Base-by-base conservation (phyloP, 2,329 filamentous ascomycete species). In the Pseudofabraea citricarpa region DNA sequence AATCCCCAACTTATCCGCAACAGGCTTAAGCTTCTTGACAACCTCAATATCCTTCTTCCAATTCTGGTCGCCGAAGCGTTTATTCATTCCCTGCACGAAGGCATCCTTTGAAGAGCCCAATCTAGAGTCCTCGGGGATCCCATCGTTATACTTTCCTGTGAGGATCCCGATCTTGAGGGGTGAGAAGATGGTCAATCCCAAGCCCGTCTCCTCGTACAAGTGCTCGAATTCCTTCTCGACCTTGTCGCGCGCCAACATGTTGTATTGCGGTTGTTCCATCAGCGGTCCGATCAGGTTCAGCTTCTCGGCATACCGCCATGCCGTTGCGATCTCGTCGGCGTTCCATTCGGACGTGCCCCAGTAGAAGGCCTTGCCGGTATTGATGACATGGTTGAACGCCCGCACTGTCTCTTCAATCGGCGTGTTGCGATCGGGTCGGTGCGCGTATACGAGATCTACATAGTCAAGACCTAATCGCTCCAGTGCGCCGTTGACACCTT, bases 401-500 rank as follows among this genome's bases (percentile, higher is more conserved):
- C 81, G 77, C 27, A 87, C 81, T 2, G 75, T 79, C 66, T 87
- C 83, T 61, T 85, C 80, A 66, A 86, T 85, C 2, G 82, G 83
- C 0, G 81, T 85, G 36, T 77, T 68, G 7, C 78, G 72, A 58
- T 87, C 83, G 2, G 81, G 78, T 16, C 83, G 74, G 64, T 87
- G 83, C 13, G 82, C 81, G 56, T 83, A 85, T 53, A 87, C 71
- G 33, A 86, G 66, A 56, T 87, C 83, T 29, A 87, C 81, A 55
- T 83, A 83, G 31, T 74, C 67, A 36, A 81, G 68, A 20, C 67
- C 65, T 15, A 54, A 38, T 15, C 79, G 74, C 56, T 77, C 65
- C 22, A 87, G 69, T 7, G 75, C 77, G 22, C 69, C 69, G 40
- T 78, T 71, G 50, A 81, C 72, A 20, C 81, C 83, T 65, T 87